Evolutionary conservation across 2,329 filamentous ascomycete genomes (phyloP), one percentile per base, ranked within the genome.

Genomic region (Stagonosporopsis rhizophila): DNA sequence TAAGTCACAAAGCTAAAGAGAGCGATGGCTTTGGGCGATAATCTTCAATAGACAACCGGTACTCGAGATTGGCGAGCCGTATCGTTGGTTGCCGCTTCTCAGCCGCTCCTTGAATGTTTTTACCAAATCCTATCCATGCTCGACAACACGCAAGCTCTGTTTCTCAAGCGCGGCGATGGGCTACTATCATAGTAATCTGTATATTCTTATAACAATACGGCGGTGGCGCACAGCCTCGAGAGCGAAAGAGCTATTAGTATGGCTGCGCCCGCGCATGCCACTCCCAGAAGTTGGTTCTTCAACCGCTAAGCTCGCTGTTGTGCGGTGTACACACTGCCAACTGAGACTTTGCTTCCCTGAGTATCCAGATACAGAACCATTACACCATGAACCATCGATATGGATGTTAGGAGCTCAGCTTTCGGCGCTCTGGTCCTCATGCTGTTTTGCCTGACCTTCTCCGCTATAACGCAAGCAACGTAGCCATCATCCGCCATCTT

Each of bases 401-500:
- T 38, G 34, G 23, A 28, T 2, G 1, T 7, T 11, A 38, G 12
- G 28, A 11, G n/a, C n/a, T 6, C 7, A 7, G 38, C 37, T 7
- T 32, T 23, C 28, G 27, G 35, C 25, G 19, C 8, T 25, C 14
- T 14, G 14, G 22, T 49, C 17, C 37, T 32, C 19, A 25, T 25
- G 17, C 23, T 49, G 5, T 17, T 40, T 6, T 40, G 27, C 35
- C 25, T 34, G 12, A 27, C 17, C 1, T 20, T 32, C 17, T 34
- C 19, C 14, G 19, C 11, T 4, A 15, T 32, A 17, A 37, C 37
- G 37, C 34, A 38, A 17, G 38, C 44, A 14, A 40, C 17, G 20
- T 27, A 32, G 27, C 34, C 37, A 8, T 37, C 28, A 5, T 47
- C 54, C 6, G 54, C 23, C 23, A 15, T 57, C 54, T 6, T 57